Evolutionary conservation across 176 grass and related monocot genomes (phyloP).

Genomic region (Elaeis guineensis): DNA sequence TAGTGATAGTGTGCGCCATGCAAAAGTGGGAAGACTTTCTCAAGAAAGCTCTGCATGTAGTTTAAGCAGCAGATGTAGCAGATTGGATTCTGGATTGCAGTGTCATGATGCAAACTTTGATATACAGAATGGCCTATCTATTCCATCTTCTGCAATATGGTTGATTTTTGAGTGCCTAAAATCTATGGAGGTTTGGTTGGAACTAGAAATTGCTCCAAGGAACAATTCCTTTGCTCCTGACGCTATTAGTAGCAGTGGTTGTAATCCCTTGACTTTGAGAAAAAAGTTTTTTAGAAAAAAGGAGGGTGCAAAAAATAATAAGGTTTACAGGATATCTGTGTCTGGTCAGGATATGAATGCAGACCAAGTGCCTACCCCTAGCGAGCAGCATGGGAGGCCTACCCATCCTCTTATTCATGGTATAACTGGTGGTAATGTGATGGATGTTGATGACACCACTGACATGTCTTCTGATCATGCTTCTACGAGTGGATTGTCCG

Average conservation of each 20-base stretch:
- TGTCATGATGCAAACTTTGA: neutral
- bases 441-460: slow-evolving; percentile 7
- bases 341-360: slow-evolving; percentile 15
- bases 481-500: slow-evolving; percentile 40
- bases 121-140: neutral
- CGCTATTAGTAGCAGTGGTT: slow-evolving; percentile 24
- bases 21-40: slow-evolving; percentile 89
- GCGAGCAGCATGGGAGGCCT: slow-evolving; percentile 14
- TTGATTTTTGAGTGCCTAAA: slow-evolving; percentile 77
- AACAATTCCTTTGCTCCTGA: slow-evolving; percentile 37
- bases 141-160: slow-evolving; percentile 45
- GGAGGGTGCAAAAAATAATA: slow-evolving; percentile 26
- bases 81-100: slow-evolving; percentile 21
- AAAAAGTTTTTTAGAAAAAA: slow-evolving; percentile 41
- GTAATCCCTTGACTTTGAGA: slow-evolving; percentile 31
- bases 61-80: slow-evolving; percentile 25
- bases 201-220: slow-evolving; percentile 32
- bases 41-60: slow-evolving; percentile 33
- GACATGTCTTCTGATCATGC: slow-evolving; percentile 32
- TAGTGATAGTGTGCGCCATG: slow-evolving; percentile 57
- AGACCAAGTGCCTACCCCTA: slow-evolving; percentile 3
- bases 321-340: slow-evolving; percentile 5
- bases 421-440: slow-evolving; percentile 4
- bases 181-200: slow-evolving; percentile 76
- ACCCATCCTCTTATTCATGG: no score